Percentiles rank a stretch among this genome's conserved stretches.
Evolutionary conservation across 1,139 yeast genomes (phyloP).

Genomic region (Blastobotrys ciferrii): DNA sequence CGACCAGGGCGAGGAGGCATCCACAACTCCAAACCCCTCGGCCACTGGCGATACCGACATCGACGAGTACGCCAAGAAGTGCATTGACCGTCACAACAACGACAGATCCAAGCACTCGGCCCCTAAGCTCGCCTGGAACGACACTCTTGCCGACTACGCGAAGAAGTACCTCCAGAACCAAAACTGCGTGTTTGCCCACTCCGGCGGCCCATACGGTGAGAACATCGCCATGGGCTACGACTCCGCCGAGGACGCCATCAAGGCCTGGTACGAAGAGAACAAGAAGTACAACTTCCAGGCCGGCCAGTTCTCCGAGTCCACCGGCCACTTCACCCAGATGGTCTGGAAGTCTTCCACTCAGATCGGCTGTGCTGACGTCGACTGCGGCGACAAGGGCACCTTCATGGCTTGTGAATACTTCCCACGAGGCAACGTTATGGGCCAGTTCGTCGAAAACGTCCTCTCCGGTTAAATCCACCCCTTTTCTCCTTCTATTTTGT

Average conservation of each 20-base stretch:
- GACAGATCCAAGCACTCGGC: slow-evolving; percentile 70
- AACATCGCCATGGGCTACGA: slow-evolving; percentile 76
- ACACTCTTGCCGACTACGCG: slow-evolving; percentile 62
- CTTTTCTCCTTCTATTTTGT: slow-evolving; percentile 1
- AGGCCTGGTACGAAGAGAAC: slow-evolving; percentile 79
- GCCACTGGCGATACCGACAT: slow-evolving; percentile 7
- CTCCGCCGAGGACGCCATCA: slow-evolving; percentile 57
- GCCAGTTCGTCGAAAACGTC: slow-evolving; percentile 53
- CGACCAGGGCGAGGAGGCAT: slow-evolving; percentile 5
- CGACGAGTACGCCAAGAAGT: slow-evolving; percentile 11
- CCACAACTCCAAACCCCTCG: slow-evolving; percentile 8
- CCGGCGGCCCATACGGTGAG: slow-evolving; percentile 82
- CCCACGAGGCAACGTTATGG: slow-evolving; percentile 41
- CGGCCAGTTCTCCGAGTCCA: slow-evolving; percentile 41
- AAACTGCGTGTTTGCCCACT: slow-evolving; percentile 72
- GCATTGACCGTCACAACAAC: slow-evolving; percentile 49
- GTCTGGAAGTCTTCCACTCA: slow-evolving; percentile 71
- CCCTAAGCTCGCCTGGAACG: slow-evolving; percentile 60
- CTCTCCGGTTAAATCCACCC: slow-evolving; percentile 6
- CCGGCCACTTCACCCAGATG: slow-evolving; percentile 83
- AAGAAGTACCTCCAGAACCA: slow-evolving; percentile 58
- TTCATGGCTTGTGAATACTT: slow-evolving; percentile 42
- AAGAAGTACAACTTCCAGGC: slow-evolving; percentile 51
- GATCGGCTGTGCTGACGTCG: slow-evolving; percentile 68
- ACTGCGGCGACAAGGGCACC: slow-evolving; percentile 35